phyloP scores from a whole-genome alignment of 1,139 yeast species.

The Pichia inconspicua region DNA sequence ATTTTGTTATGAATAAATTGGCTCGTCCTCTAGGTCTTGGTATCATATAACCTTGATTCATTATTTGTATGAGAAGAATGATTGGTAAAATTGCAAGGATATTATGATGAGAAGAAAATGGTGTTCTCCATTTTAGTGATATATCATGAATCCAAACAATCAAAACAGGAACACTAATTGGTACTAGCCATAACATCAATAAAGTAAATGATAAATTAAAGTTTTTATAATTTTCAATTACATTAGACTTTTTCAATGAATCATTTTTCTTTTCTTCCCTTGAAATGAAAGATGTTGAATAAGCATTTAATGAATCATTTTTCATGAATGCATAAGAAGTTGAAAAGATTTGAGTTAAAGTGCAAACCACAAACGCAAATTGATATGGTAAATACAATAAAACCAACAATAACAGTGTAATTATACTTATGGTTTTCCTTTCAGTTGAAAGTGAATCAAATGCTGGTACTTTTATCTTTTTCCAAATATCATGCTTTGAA shows the following conservation, averaged over 20 bases:
- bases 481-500: slow-evolving; percentile 5
- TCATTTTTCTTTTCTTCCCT: not conserved
- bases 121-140: slow-evolving; percentile 62
- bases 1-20: slow-evolving; percentile 27
- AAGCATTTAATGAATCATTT: slow-evolving; percentile 8
- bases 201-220: slow-evolving; percentile 49
- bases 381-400: slow-evolving; percentile 71
- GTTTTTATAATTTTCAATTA: slow-evolving; percentile 31
- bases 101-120: slow-evolving; percentile 72
- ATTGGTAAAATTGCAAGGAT: slow-evolving; percentile 60
- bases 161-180: slow-evolving; percentile 60
- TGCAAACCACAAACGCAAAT: slow-evolving; percentile 56
- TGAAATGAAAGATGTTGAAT: slow-evolving; percentile 1
- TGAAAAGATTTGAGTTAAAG: slow-evolving; percentile 39
- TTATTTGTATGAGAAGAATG: slow-evolving; percentile 41
- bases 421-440: slow-evolving; percentile 26
- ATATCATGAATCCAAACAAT: slow-evolving; percentile 66
- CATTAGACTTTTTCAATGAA: slow-evolving; percentile 7
- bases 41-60: slow-evolving; percentile 31
- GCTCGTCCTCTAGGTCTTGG: slow-evolving; percentile 21
- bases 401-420: slow-evolving; percentile 37
- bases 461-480: slow-evolving; percentile 1
- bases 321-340: slow-evolving; percentile 4
- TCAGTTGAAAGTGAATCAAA: slow-evolving; percentile 9
- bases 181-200: slow-evolving; percentile 59